A percentile compares a stretch with the other conserved stretches of the same genome.
Evolutionary conservation across 1,139 yeast genomes (phyloP).

Genomic region (Blastobotrys malaysiensis): DNA sequence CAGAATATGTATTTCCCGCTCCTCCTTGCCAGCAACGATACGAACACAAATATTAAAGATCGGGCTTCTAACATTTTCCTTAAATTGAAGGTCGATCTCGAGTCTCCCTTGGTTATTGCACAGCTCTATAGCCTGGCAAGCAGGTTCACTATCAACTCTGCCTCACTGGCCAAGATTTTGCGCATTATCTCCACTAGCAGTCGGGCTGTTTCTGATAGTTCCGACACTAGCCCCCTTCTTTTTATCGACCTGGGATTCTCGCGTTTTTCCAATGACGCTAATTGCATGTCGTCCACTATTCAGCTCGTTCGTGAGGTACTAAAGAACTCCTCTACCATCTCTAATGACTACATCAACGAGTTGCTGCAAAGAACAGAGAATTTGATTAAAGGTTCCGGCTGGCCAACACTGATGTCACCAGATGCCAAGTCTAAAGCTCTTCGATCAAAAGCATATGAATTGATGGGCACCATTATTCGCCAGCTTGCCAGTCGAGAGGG

Average conservation of each 20-base stretch:
- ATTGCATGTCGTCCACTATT: background rate
- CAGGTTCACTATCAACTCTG: background rate
- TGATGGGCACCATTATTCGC: slow-evolving; percentile 61
- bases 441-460: slow-evolving; percentile 68
- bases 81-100: slow-evolving; percentile 49
- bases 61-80: slow-evolving; percentile 48
- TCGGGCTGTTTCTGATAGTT: background rate
- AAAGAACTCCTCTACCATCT: background rate
- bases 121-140: background rate
- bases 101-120: slow-evolving; percentile 32
- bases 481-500: slow-evolving; percentile 33
- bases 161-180: background rate
- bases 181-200: background rate
- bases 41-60: slow-evolving; percentile 49
- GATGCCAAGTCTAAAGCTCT: slow-evolving; percentile 33
- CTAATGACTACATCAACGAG: slow-evolving; percentile 1
- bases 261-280: background rate
- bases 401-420: slow-evolving; percentile 32
- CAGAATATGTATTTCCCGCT: slow-evolving; percentile 36
- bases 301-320: background rate
- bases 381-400: slow-evolving; percentile 30
- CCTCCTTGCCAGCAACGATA: slow-evolving; percentile 62
- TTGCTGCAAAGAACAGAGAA: slow-evolving; percentile 1
- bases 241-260: background rate
- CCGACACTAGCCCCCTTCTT: background rate